Evolutionary conservation across 2,329 filamentous ascomycete species (phyloP), one percentile per base, ranked within the genome.

Genomic region (Penicillium sclerotigenum): DNA sequence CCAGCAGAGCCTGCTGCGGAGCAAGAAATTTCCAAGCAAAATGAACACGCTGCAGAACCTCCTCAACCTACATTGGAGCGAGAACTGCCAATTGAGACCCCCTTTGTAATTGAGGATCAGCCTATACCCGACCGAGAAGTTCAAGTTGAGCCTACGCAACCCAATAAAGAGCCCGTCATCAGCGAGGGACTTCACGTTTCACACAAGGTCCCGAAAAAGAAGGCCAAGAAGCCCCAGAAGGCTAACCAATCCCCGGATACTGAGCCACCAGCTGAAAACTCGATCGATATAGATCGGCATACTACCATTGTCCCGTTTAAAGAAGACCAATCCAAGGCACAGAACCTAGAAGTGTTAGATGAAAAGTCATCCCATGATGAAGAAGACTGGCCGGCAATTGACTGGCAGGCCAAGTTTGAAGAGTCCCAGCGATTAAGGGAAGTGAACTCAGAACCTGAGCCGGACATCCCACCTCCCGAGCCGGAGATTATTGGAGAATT

Each of bases 311-410:
- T 38, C 22, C n/a, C 56, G 9, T 43, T 56, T 33, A 52, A 62
- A 31, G 40, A 50, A 24, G 54, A 58, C 26, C 20, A 33, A 20
- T 22, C 26, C 2, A 47, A 58, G 37, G 29, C 11, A 13, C 49
- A 52, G 50, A 51, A 57, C 9, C 16, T 41, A 22, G 38, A 34
- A 33, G 20, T 28, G n/a, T 48, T 48, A 33, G 24, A 38, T 29
- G 28, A 43, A 10, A 57, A 59, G 26, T 42, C 52, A 47, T 53
- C 56, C 29, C 57, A 62, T 37, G 65, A 68, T 18, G 69, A 73
- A n/a, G 70, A 74, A 22, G 64, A 62, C 42, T 74, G 70, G 68
- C 73, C 73, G 52, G 53, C 64, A 31, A 75, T 75, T 62, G 71
- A 74, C 51, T 75, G 72, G 72, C 65, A 69, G 49, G 61, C 59